Conservation (phyloP, 305 asterid species). For the Rubia peregrina region DNA sequence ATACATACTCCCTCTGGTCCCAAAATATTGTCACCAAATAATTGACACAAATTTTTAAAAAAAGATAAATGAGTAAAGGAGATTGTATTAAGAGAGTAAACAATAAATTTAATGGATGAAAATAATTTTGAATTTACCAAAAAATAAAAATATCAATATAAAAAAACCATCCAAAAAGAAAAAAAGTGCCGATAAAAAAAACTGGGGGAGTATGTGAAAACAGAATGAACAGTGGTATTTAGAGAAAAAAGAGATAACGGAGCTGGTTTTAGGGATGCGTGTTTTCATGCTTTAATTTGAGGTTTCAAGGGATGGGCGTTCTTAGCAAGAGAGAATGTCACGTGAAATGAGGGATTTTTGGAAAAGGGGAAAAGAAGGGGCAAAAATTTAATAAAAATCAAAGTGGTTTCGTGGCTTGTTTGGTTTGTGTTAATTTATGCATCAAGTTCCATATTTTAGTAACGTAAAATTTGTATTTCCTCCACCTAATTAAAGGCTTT, state of each 20-base stretch:
- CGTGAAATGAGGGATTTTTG: conserved; percentile 9
- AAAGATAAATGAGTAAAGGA: no score
- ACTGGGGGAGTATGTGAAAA: no score
- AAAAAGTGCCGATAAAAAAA: no score
- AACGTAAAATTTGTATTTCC: conserved; percentile 7
- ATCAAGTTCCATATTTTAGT: not conserved
- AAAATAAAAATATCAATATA: no score
- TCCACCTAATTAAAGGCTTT: not conserved
- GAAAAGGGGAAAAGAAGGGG: not conserved
- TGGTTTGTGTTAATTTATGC: not conserved
- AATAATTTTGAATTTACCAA: no score
- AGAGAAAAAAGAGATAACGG: not conserved
- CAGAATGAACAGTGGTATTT: no score
- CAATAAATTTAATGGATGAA: no score
- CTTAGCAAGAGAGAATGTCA: conserved; percentile 12
- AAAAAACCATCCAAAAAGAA: no score
- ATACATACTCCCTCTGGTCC: no score
- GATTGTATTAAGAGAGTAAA: no score
- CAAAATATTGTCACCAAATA: no score
- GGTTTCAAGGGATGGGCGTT: not conserved
- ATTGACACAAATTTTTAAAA: no score
- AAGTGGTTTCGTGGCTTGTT: not conserved
- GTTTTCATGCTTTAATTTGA: conserved; percentile 8
- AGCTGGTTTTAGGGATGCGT: conserved; percentile 4
- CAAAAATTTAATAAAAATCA: not conserved